Evolutionary conservation across 1,284 basidiomycete genomes (phyloP).

Genomic region (Cutaneotrichosporon arboriforme): DNA sequence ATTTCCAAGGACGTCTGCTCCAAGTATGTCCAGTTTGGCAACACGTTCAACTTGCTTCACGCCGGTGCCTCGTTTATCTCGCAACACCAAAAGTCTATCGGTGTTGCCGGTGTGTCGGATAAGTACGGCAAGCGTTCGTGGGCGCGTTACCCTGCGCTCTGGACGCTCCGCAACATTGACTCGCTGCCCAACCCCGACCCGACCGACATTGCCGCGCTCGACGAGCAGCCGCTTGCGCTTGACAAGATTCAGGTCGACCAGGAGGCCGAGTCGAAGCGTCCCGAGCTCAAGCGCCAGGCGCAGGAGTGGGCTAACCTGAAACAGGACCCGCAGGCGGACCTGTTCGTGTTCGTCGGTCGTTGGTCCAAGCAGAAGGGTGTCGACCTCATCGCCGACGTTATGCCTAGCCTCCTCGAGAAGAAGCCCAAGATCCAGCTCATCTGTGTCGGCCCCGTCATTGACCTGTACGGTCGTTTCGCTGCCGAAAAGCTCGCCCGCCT

Average conservation of each 20-base stretch:
- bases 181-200: slow-evolving; percentile 86
- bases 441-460: slow-evolving; percentile 85
- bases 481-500: slow-evolving; percentile 84
- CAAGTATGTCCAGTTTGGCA: slow-evolving; percentile 92
- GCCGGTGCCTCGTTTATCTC: slow-evolving; percentile 87
- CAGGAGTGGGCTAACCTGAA: slow-evolving; percentile 89
- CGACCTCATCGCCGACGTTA: slow-evolving; percentile 86
- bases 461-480: slow-evolving; percentile 86
- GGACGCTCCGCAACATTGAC: slow-evolving; percentile 90
- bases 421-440: slow-evolving; percentile 77
- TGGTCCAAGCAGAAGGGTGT: slow-evolving; percentile 97
- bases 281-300: slow-evolving; percentile 79
- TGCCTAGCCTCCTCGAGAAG: slow-evolving; percentile 82
- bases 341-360: slow-evolving; percentile 91
- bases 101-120: slow-evolving; percentile 91
- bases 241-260: slow-evolving; percentile 71
- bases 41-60: slow-evolving; percentile 89
- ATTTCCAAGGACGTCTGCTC: slow-evolving; percentile 90
- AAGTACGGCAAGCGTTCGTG: slow-evolving; percentile 89
- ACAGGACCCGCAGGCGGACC: slow-evolving; percentile 78
- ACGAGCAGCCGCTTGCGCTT: slow-evolving; percentile 66
- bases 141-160: slow-evolving; percentile 88
- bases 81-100: slow-evolving; percentile 81
- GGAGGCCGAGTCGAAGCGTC: slow-evolving; percentile 76
- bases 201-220: slow-evolving; percentile 83